A percentile compares a stretch with the other conserved stretches of the same genome.
These are phyloP conservation scores for Collybia mongolica DNA, from an alignment of 768 basidiomycete genomes.

Conservation along the genomic window DNA sequence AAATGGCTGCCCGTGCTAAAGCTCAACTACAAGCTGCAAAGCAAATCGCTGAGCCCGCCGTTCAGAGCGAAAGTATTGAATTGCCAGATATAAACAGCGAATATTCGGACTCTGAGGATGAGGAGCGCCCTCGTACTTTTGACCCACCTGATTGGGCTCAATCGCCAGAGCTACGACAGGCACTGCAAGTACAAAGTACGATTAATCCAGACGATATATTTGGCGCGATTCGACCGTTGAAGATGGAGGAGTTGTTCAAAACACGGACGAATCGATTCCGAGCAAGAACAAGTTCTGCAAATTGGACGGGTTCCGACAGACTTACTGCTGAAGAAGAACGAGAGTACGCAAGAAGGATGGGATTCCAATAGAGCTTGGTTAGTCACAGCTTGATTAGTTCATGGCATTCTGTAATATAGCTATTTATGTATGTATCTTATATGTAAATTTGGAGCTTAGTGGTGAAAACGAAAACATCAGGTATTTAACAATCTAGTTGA, in stretches of 20 bases:
- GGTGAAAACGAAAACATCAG: no score
- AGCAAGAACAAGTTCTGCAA: conserved; percentile 89
- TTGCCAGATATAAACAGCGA: conserved; percentile 96
- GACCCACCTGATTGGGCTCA: conserved; percentile 89
- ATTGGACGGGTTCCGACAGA: conserved; percentile 92
- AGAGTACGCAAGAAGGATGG: conserved; percentile 91
- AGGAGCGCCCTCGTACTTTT: conserved; percentile 71
- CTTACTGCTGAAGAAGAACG: conserved; percentile 81
- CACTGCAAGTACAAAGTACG: conserved; percentile 79
- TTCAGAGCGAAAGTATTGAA: conserved; percentile 81
- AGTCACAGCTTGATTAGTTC: neutral
- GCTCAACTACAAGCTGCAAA: conserved; percentile 65
- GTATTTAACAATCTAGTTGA: no score
- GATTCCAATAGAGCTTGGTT: conserved; percentile 49
- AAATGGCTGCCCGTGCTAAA: conserved; percentile 72
- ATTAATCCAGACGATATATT: conserved; percentile 92
- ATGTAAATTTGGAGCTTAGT: no score
- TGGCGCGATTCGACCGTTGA: conserved; percentile 79
- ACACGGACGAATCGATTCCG: conserved; percentile 77
- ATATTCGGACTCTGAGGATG: conserved; percentile 95
- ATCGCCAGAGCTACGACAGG: conserved; percentile 80
- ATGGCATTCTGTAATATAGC: neutral
- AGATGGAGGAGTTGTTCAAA: conserved; percentile 94
- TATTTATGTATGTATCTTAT: no score
- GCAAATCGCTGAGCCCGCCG: conserved; percentile 37